These are phyloP conservation scores for Russula abietina DNA, from an alignment of 768 basidiomycete genomes.

Conservation along the genomic window DNA sequence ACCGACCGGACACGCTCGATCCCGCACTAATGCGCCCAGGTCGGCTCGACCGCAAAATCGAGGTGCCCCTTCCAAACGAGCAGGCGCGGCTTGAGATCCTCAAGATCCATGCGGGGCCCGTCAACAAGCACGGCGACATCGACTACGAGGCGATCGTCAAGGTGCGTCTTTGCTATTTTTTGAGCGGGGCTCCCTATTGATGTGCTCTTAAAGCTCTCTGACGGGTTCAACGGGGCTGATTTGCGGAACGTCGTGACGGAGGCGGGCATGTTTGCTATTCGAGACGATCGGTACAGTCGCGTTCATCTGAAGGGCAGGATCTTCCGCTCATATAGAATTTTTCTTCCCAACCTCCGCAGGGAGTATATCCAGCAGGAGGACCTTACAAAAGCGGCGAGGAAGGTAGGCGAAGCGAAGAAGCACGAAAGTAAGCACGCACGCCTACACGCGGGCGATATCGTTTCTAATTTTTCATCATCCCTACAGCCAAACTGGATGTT, in stretches of 20 bases:
- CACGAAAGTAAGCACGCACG: slow-evolving; percentile 71
- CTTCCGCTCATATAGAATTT: neutral
- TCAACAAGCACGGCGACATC: slow-evolving; percentile 92
- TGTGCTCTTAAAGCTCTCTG: slow-evolving; percentile 53
- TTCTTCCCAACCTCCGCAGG: slow-evolving; percentile 33
- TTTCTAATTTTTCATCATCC: neutral
- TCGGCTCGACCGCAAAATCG: slow-evolving; percentile 94
- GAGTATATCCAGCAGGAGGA: slow-evolving; percentile 94
- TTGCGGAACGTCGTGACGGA: slow-evolving; percentile 92
- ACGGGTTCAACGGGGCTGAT: slow-evolving; percentile 95
- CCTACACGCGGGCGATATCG: neutral
- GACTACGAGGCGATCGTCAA: slow-evolving; percentile 99
- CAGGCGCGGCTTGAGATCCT: slow-evolving; percentile 94
- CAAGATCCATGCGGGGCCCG: slow-evolving; percentile 92
- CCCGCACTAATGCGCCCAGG: slow-evolving; percentile 95
- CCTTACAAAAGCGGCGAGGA: slow-evolving; percentile 90
- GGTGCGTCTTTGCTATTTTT: slow-evolving; percentile 36
- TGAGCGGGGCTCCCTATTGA: neutral
- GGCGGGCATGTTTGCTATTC: slow-evolving; percentile 97
- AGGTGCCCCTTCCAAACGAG: slow-evolving; percentile 96
- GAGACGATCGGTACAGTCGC: slow-evolving; percentile 72
- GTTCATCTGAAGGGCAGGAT: neutral
- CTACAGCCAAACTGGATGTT: slow-evolving; percentile 22
- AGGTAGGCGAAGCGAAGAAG: slow-evolving; percentile 95
- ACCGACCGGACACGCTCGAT: slow-evolving; percentile 95